Conservation (phyloP, 306 rosid species). For the Lathyrus tuberosus region DNA sequence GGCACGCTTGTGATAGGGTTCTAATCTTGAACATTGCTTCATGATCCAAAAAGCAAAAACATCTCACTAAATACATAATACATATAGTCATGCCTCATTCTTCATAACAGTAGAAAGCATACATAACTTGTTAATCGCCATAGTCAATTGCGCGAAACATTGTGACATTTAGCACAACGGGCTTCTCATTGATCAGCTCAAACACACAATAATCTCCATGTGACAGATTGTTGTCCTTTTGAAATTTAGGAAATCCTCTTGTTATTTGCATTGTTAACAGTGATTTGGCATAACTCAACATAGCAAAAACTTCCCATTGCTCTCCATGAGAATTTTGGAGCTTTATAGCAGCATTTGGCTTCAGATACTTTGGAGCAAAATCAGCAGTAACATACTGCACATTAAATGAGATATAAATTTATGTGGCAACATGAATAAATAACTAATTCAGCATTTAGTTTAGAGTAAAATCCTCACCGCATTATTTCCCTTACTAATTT, state of each 20-base stretch:
- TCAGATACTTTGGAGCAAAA: too few species aligned
- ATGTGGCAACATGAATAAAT: neutral
- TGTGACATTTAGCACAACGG: constrained; percentile 26
- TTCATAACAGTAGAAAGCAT: neutral
- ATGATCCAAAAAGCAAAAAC: too few species aligned
- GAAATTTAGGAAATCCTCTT: constrained; percentile 12
- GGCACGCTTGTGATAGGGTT: neutral
- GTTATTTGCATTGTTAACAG: neutral
- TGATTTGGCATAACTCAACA: neutral
- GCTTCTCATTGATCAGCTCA: constrained; percentile 41
- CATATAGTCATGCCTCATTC: too few species aligned
- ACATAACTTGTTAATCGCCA: neutral
- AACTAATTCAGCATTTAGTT: too few species aligned
- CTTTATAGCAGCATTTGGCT: too few species aligned
- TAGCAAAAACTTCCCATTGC: constrained; percentile 9
- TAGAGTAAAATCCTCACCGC: constrained; percentile 36
- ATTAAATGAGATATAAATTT: neutral
- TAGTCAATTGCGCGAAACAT: neutral
- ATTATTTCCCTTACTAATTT: neutral
- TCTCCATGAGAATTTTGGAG: constrained; percentile 6
- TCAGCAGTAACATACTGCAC: constrained; percentile 50
- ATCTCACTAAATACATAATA: neutral
- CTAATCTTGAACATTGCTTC: neutral
- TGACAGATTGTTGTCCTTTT: constrained; percentile 9
- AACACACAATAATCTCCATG: constrained; percentile 43